These are phyloP conservation scores for Lachancea fermentati DNA, from an alignment of 805 yeast genomes.

Conservation along the genomic window DNA sequence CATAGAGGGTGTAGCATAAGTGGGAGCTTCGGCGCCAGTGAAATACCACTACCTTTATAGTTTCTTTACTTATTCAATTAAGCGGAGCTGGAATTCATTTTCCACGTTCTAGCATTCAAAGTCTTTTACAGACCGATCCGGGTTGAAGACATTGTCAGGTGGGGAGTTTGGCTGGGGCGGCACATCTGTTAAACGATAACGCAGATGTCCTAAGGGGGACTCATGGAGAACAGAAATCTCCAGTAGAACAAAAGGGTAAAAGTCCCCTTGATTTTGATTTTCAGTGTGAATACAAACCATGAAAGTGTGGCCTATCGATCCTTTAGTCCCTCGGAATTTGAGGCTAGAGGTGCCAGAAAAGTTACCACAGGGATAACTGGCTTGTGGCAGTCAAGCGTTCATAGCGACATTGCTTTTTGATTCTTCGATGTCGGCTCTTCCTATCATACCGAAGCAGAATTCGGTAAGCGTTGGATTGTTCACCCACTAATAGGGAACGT, in stretches of 20 bases:
- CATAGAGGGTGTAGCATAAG: conserved; percentile 36
- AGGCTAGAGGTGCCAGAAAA: conserved; percentile 43
- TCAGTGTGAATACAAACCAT: conserved; percentile 43
- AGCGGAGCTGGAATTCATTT: conserved; percentile 36
- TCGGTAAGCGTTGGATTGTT: conserved; percentile 43
- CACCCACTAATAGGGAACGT: conserved; percentile 45
- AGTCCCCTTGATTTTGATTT: conserved; percentile 42
- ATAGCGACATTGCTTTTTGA: conserved; percentile 44
- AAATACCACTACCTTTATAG: conserved; percentile 40
- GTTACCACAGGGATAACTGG: conserved; percentile 41
- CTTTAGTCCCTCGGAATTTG: conserved; percentile 41
- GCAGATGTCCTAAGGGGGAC: conserved; percentile 43
- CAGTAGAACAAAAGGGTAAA: conserved; percentile 44
- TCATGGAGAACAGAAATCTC: conserved; percentile 44
- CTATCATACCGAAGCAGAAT: conserved; percentile 47
- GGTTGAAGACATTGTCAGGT: conserved; percentile 39
- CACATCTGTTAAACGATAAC: conserved; percentile 43
- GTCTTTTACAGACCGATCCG: conserved; percentile 28
- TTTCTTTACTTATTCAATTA: conserved; percentile 34
- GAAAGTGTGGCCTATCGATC: conserved; percentile 47
- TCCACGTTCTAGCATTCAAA: conserved; percentile 35
- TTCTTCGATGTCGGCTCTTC: conserved; percentile 47
- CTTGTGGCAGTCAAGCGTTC: conserved; percentile 47
- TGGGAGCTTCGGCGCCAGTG: conserved; percentile 43
- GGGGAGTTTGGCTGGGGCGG: conserved; percentile 45